Conservation (phyloP, 495 filamentous ascomycete species). For the Penicillium crystallinum region DNA sequence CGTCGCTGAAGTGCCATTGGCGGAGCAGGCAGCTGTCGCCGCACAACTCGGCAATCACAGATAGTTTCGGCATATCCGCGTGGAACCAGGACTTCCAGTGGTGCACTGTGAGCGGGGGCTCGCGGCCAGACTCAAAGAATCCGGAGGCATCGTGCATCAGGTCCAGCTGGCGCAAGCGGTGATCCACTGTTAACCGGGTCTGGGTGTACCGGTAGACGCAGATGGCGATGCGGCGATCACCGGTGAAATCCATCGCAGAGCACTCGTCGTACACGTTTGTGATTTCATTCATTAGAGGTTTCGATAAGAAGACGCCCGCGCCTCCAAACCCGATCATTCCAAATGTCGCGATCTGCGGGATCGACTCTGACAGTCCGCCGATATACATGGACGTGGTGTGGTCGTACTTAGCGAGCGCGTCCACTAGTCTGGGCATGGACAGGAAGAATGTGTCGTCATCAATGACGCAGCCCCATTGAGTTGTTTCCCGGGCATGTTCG, state of each 20-base stretch:
- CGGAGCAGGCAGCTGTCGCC: conserved; percentile 53
- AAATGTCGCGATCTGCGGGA: conserved; percentile 44
- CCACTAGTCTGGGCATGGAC: conserved; percentile 44
- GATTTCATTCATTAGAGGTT: conserved; percentile 42
- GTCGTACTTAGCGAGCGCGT: conserved; percentile 43
- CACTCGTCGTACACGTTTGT: conserved; percentile 31
- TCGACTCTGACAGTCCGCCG: conserved; percentile 52
- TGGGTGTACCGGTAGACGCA: conserved; percentile 50
- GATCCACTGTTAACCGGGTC: conserved; percentile 45
- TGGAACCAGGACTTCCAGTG: conserved; percentile 57
- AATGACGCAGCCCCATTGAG: conserved; percentile 56
- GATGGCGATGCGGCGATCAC: conserved; percentile 45
- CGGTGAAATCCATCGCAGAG: conserved; percentile 36
- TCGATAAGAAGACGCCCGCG: conserved; percentile 54
- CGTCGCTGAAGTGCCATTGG: conserved; percentile 51
- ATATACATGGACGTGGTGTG: conserved; percentile 46
- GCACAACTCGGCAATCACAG: conserved; percentile 47
- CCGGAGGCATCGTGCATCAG: conserved; percentile 46
- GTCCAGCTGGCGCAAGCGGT: conserved; percentile 51
- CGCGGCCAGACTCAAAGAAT: conserved; percentile 51
- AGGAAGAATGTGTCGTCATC: conserved; percentile 70
- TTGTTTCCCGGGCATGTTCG: conserved; percentile 39
- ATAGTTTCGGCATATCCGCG: conserved; percentile 44
- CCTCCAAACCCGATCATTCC: conserved; percentile 55
- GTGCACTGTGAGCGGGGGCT: conserved; percentile 50